These are phyloP conservation scores for Crithidia thermophila DNA, from an alignment of 208 protist species.

Conservation along the genomic window DNA sequence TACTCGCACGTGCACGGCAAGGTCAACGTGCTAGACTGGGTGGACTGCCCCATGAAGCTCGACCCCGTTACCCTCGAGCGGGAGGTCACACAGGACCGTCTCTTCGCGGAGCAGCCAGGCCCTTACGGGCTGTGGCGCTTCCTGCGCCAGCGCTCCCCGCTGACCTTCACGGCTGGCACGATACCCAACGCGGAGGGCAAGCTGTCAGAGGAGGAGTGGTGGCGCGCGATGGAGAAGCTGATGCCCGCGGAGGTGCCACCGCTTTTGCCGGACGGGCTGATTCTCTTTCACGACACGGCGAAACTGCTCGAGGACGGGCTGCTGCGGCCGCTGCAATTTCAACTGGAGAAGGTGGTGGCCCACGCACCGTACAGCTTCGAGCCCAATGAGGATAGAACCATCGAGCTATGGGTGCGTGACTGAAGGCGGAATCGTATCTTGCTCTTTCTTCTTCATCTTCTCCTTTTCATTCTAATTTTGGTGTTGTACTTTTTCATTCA, in stretches of 20 bases:
- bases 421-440: too few species aligned
- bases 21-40: conserved; percentile 48
- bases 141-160: conserved; percentile 5
- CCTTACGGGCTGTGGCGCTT: conserved; percentile 72
- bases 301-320: conserved; percentile 34
- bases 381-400: conserved; percentile 47
- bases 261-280: conserved; percentile 53
- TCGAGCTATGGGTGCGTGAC: conserved; percentile 63
- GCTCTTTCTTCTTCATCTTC: background rate
- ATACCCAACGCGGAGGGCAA: background rate
- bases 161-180: conserved; percentile 6
- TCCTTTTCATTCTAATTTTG: background rate
- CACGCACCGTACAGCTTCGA: conserved; percentile 48
- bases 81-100: conserved; percentile 52
- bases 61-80: conserved; percentile 32
- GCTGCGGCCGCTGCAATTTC: conserved; percentile 47
- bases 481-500: too few species aligned
- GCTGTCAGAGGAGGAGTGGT: conserved; percentile 21
- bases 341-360: conserved; percentile 35
- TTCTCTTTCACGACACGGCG: conserved; percentile 51
- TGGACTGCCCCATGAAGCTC: conserved; percentile 62
- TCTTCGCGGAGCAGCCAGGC: conserved; percentile 49
- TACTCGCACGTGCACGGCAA: conserved; percentile 73
- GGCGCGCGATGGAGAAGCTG: conserved; percentile 18
- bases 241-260: conserved; percentile 23